Conservation (phyloP, 2,329 filamentous ascomycete species). For the Ascochyta koolunga region DNA sequence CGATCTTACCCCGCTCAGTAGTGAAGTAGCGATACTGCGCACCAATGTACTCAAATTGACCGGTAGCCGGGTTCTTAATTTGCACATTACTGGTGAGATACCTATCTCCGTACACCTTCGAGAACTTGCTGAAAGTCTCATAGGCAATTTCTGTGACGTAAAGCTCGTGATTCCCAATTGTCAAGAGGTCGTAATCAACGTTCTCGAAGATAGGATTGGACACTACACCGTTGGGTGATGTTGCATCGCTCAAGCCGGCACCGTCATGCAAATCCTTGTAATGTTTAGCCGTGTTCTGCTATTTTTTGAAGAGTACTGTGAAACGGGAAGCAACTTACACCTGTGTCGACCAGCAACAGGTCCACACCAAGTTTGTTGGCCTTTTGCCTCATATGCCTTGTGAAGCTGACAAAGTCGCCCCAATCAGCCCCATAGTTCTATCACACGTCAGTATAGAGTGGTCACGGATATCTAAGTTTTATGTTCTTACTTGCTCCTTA, state of each 20-base stretch:
- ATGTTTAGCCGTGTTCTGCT: neutral
- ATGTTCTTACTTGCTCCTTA: slow-evolving; percentile 55
- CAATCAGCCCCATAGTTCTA: slow-evolving; percentile 69
- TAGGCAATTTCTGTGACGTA: slow-evolving; percentile 68
- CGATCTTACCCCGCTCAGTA: slow-evolving; percentile 50
- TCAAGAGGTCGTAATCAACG: slow-evolving; percentile 60
- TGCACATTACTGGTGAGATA: slow-evolving; percentile 63
- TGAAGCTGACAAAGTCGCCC: slow-evolving; percentile 69
- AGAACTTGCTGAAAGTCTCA: slow-evolving; percentile 65
- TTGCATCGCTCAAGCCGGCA: slow-evolving; percentile 66
- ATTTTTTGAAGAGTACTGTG: neutral
- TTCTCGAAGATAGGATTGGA: slow-evolving; percentile 61
- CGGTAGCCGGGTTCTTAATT: slow-evolving; percentile 53
- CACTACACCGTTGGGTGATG: slow-evolving; percentile 61
- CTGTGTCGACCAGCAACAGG: slow-evolving; percentile 65
- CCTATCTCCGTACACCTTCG: slow-evolving; percentile 61
- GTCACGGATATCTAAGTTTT: neutral
- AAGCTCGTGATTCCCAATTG: slow-evolving; percentile 69
- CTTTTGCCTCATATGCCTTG: slow-evolving; percentile 64
- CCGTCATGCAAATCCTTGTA: slow-evolving; percentile 68
- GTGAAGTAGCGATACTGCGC: slow-evolving; percentile 58
- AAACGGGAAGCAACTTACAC: slow-evolving; percentile 39
- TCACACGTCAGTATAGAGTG: neutral
- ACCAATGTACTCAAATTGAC: slow-evolving; percentile 55
- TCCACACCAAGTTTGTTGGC: slow-evolving; percentile 64